Evolutionary conservation across 192 early-diverging fungal species (phyloP).

Genomic region (Entomortierella chlamydospora): DNA sequence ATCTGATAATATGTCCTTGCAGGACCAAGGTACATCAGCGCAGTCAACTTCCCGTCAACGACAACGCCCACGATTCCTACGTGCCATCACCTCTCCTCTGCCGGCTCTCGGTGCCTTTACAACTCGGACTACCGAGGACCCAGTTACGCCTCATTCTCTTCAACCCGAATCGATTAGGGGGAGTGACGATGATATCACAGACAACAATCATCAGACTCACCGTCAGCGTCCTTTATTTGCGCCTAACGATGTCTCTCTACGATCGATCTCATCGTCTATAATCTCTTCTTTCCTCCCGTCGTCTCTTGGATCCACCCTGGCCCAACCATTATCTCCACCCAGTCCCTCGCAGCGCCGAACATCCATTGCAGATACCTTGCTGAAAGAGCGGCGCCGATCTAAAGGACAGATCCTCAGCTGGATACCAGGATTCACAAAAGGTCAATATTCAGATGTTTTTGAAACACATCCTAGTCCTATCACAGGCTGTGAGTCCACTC

Average conservation of each 20-base stretch:
- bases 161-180: no score
- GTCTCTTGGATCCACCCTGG: not conserved
- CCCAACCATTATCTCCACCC: not conserved
- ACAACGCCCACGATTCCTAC: conserved; percentile 22
- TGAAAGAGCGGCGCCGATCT: conserved; percentile 12
- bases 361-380: conserved; percentile 17
- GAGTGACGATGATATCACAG: not conserved
- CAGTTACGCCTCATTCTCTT: not conserved
- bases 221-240: not conserved
- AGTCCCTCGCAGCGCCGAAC: conserved; percentile 1
- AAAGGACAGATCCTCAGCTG: conserved; percentile 18
- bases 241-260: not conserved
- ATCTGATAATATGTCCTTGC: not conserved
- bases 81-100: conserved; percentile 31
- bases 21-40: not conserved
- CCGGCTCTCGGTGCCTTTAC: conserved; percentile 16
- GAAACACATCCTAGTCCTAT: conserved; percentile 11
- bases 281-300: not conserved
- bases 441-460: conserved; percentile 1
- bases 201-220: not conserved
- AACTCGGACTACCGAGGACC: not conserved
- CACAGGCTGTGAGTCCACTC: not conserved
- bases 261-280: conserved; percentile 13
- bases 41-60: not conserved
- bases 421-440: conserved; percentile 16